Evolutionary conservation across 805 yeast species (phyloP), one percentile per base, ranked within the genome.

Genomic region (Starmerella bacillaris): DNA sequence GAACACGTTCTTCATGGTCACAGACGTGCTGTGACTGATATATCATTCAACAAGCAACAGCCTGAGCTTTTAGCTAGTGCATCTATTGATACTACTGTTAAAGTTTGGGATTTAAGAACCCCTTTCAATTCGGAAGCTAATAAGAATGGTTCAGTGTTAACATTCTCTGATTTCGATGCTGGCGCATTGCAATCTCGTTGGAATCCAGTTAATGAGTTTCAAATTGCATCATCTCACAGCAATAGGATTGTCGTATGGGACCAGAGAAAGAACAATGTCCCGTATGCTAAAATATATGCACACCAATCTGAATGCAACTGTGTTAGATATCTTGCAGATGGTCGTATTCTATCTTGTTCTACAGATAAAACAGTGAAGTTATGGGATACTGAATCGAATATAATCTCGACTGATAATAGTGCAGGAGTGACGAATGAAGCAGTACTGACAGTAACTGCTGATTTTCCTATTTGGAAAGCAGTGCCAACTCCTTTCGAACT

Each of bases 111-210:
- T 56, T 63, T 84, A 62, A 63, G 96, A 39, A 64, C 74, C 12
- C 86, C 94, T 0, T 29, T 40, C 16, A 22, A n/a, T 12, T 59
- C 69, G 32, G 93, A 95, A 0, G 74, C 70, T 3, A 18, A 17
- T 7, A 26, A 31, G 5, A 21, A 21, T 5, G 14, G 18, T 4
- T 20, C 40, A 5, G 19, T 30, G 4, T 65, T 67, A 39, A 65
- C 72, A 31, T 83, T 80, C 58, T 80, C 94, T n/a, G 94, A 86
- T 51, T 89, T 94, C 92, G 60, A 78, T 37, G 92, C 94, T 1
- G 86, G 92, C 2, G 92, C 95, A 3, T 70, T 92, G 0, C 96
- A 86, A 54, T 94, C 83, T 12, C 83, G 86, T 51, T 89, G 96
- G 95, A 80, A 77, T 52, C 71, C 71, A 43, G 61, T 64, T 30